Base-by-base conservation (phyloP, 1,284 basidiomycete species). In the Leucoagaricus sp. region DNA sequence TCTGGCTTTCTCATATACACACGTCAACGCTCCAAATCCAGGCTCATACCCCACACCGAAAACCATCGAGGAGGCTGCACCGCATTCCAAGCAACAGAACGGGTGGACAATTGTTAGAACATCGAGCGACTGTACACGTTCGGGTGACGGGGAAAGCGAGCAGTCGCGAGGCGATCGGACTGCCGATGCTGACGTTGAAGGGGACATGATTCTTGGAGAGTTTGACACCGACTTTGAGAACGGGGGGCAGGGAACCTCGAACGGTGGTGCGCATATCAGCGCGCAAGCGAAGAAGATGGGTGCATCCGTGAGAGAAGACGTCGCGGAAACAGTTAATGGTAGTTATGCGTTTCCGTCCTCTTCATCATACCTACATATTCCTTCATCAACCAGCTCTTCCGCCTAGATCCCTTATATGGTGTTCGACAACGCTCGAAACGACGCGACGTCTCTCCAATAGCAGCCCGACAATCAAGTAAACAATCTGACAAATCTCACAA, bases 1-100 rank as follows among this genome's bases (percentile, higher is more conserved):
- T 21, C 79, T 92, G 12, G 83, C 87, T 26, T 89, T 87, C 62
- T 93, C 91, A 6, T 93, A 89, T 69, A 93, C 91, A 40, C 89
- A 93, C 71, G 75, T 93, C 38, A 83, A 79, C 62, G 84, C 84
- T 4, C 91, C 90, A 19, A 85, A 86, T 69, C 85, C 89, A 12
- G 82, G 85, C 60, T 93, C 90, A 9, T 92, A 91, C 69, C 85
- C 87, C 26, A 33, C 74, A 72, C 58, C 64, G 71, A 26, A 83
- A 85, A 33, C 66, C 28, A 57, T 57, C 33, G 49, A 57, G 13
- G 42, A 51, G 17, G 42, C 48, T 46, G 44, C 33, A 31, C 61
- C 62, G 54, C 72, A 63, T 51, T 67, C 69, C 52, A 62, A 64
- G 17, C 74, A 73, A 55, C 84, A 79, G 73, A 81, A 83, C 64